A percentile compares a stretch with the other conserved stretches of the same genome.
phyloP scores from a whole-genome alignment of 192 early-diverging fungal genomes.

The Geranomyces variabilis region DNA sequence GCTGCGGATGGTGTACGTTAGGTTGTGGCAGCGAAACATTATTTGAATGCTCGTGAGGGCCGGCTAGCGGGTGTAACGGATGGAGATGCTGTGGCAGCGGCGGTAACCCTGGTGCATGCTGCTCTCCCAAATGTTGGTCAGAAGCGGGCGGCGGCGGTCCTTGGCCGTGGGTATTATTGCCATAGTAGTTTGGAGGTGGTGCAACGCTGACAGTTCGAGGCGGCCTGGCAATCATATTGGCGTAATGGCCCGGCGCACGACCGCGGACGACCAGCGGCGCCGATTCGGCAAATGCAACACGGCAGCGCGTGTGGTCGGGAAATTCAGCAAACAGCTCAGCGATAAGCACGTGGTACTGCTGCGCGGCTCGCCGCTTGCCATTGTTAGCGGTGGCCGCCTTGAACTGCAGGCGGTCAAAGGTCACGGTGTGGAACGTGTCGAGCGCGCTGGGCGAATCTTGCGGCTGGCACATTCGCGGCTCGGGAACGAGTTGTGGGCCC shows the following conservation, averaged over 20 bases:
- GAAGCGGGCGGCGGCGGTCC: background rate
- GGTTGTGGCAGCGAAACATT: background rate
- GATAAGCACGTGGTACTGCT: constrained; percentile 90
- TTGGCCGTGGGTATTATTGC: background rate
- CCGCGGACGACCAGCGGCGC: constrained; percentile 90
- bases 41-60: background rate
- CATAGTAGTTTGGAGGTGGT: background rate
- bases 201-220: background rate
- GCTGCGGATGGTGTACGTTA: background rate
- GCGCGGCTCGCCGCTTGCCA: constrained; percentile 87
- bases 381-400: constrained; percentile 96
- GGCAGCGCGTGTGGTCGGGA: constrained; percentile 55
- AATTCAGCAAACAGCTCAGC: constrained; percentile 80
- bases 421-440: constrained; percentile 53
- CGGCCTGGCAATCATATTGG: constrained; percentile 26
- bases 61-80: background rate
- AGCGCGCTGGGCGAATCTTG: constrained; percentile 5
- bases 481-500: constrained; percentile 78
- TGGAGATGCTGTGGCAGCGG: background rate
- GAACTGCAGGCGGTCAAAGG: constrained; percentile 96
- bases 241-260: constrained; percentile 92
- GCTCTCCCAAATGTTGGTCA: background rate
- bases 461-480: constrained; percentile 16
- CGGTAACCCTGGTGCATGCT: background rate
- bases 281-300: constrained; percentile 73